Evolutionary conservation across 164 flowering plant species (phyloP), one percentile per base, ranked within the genome.

Genomic region (Nymphaea thermarum): DNA sequence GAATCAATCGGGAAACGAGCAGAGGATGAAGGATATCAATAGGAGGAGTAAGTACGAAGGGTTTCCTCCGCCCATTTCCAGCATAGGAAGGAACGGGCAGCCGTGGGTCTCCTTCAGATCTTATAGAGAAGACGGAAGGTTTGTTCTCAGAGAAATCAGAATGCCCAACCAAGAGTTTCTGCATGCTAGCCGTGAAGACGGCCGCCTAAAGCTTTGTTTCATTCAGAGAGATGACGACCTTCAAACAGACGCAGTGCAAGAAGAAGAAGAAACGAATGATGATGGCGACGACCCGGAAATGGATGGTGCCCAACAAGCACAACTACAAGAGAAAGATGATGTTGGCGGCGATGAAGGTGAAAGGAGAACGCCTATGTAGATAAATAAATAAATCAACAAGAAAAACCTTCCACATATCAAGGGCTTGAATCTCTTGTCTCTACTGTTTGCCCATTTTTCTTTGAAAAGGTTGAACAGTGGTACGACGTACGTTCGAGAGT

Each of bases 41-140:
- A 8, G 57, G 57, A 10, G 57, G 15, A 83, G 74, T 62, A 68
- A 64, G 2, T 53, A 43, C 2, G 74, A 71, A 11, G 65, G 64
- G 45, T 87, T 83, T 25, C 98, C 98, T 16, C 98, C 98, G 2
- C 97, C 98, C 0, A 89, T 91, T 42, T 83, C 98, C 53, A 72
- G 82, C 55, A 82, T 91, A 43, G 89, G 96, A 7, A 82, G 78
- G 73, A 83, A 69, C 55, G 98, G 98, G 10, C 89, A 80, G 82
- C 90, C 96, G 1, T 75, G 83, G 78, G 88, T 91, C 62, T 77
- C 72, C 72, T 85, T 87, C 62, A 80, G 75, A 70, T 82, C 91
- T 44, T 87, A 78, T 47, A 70, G 86, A 68, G 69, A 83, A 2
- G 80, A 86, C 65, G 97, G 96, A 1, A 84, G 98, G 74, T 85